Evolutionary conservation across 805 yeast species (phyloP).

Genomic region (Barnettozyma sp.): DNA sequence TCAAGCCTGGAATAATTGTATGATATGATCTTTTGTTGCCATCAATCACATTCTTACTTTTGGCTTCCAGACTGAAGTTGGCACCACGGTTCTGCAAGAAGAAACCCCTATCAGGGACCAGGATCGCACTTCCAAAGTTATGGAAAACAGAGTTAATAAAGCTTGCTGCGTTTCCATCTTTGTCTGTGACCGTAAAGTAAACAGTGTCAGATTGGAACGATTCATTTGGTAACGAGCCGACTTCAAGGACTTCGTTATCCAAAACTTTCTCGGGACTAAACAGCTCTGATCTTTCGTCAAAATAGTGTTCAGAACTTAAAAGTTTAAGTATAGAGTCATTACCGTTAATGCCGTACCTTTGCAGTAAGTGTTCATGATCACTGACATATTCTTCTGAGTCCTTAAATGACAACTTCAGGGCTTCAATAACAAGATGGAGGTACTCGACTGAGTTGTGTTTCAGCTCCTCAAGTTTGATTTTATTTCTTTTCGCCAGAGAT

Average conservation of each 20-base stretch:
- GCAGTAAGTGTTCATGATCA: conserved; percentile 43
- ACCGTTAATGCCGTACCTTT: conserved; percentile 27
- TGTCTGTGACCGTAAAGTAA: conserved; percentile 57
- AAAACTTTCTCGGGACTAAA: conserved; percentile 37
- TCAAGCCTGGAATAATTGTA: conserved; percentile 78
- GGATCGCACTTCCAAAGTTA: conserved; percentile 62
- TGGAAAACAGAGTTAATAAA: conserved; percentile 71
- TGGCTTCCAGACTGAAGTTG: conserved; percentile 57
- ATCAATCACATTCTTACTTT: conserved; percentile 52
- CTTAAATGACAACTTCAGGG: conserved; percentile 63
- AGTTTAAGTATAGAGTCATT: conserved; percentile 33
- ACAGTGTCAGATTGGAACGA: conserved; percentile 62
- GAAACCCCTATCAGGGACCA: conserved; percentile 61
- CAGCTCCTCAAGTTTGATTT: conserved; percentile 35
- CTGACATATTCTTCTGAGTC: conserved; percentile 71
- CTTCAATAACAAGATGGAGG: conserved; percentile 61
- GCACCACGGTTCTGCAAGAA: conserved; percentile 71
- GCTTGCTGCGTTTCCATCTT: conserved; percentile 72
- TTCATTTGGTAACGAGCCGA: conserved; percentile 50
- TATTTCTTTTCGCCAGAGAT: conserved; percentile 41
- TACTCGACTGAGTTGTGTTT: conserved; percentile 67
- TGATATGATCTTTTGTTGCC: conserved; percentile 75
- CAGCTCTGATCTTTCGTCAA: conserved; percentile 41
- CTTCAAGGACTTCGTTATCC: conserved; percentile 35
- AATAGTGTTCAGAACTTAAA: conserved; percentile 39